Evolutionary conservation across 441 rosid genomes (phyloP), one percentile per base, ranked within the genome.

Genomic region (Gossypium schwendimanii): DNA sequence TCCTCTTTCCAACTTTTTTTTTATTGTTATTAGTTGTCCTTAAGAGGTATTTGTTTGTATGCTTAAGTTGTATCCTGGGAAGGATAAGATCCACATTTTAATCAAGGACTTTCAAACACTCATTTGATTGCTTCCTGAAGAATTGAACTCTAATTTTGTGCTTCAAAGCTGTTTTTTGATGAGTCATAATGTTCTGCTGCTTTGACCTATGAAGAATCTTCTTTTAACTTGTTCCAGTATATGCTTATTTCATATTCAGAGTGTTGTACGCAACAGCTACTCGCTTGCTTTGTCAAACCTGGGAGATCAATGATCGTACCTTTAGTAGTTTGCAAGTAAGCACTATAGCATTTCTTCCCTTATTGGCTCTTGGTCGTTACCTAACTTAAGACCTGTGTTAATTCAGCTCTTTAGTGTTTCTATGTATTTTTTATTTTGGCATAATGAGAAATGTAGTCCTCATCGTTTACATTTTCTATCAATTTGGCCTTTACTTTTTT

Each of bases 251-350:
- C 78, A 70, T 72, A 50, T 82, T 66, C 87, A 94, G 97, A 80
- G 81, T 84, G 73, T 81, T 92, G 86, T 88, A 87, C 79, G 91
- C 90, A 53, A 86, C 94, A 79, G 93, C 96, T 77, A 81, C 80
- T 79, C 97, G 99, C 81, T 87, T 94, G 85, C 97, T 94, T 80
- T 94, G 96, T 77, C 90, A 87, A 82, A 88, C 97, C 63, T 94
- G 97, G 99, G 86, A 80, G 77, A 81, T 81, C 80, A 92, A 91
- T 85, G 97, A 94, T 75, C 96, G 94, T 61, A 89, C 90, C 80
- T 94, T 94, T 87, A 84, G 87, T 41, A 92, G 86, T 81, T 81
- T 94, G 79, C 91, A 91, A 78, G 96, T 87, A 82, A 85, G 85
- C 76, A 72, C 74, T 54, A 69, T 64, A 41, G 39, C 17, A 8